Percentiles rank a stretch among this genome's conserved stretches.
These are phyloP conservation scores for Gynostemma pentaphyllum DNA, from an alignment of 306 rosid genomes.

Conservation along the genomic window DNA sequence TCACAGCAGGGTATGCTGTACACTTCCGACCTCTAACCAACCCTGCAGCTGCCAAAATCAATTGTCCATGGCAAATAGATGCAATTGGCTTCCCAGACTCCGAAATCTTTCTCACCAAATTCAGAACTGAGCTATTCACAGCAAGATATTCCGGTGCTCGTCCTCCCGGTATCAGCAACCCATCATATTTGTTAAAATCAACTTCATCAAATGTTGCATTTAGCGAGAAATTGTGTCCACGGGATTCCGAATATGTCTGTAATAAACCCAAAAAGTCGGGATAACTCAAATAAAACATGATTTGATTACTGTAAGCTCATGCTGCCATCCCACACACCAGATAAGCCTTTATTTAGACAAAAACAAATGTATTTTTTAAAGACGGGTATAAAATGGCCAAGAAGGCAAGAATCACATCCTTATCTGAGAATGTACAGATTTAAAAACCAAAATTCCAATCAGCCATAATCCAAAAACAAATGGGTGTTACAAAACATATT, in stretches of 20 bases:
- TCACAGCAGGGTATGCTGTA: conserved; percentile 43
- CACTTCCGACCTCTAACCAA: conserved; percentile 48
- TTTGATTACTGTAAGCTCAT: not conserved
- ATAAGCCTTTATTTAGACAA: not conserved
- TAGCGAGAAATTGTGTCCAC: conserved; percentile 73
- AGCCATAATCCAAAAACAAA: too few species aligned
- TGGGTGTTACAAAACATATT: too few species aligned
- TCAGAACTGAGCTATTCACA: conserved; percentile 31
- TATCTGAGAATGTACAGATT: too few species aligned
- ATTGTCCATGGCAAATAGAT: conserved; percentile 61
- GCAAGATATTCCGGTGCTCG: conserved; percentile 93
- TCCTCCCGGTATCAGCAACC: conserved; percentile 77
- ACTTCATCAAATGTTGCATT: conserved; percentile 77
- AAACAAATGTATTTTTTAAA: not conserved
- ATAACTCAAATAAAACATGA: not conserved
- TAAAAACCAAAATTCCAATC: too few species aligned
- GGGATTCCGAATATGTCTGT: conserved; percentile 54
- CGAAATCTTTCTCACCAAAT: conserved; percentile 38
- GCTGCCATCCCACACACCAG: not conserved
- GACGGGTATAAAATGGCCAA: too few species aligned
- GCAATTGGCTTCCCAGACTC: conserved; percentile 50
- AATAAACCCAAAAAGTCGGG: conserved; percentile 8
- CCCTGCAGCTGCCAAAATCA: conserved; percentile 88
- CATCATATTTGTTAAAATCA: conserved; percentile 49
- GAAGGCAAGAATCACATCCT: too few species aligned